phyloP scores from a whole-genome alignment of 2,329 filamentous ascomycete genomes.

The Cordyceps farinosa region DNA sequence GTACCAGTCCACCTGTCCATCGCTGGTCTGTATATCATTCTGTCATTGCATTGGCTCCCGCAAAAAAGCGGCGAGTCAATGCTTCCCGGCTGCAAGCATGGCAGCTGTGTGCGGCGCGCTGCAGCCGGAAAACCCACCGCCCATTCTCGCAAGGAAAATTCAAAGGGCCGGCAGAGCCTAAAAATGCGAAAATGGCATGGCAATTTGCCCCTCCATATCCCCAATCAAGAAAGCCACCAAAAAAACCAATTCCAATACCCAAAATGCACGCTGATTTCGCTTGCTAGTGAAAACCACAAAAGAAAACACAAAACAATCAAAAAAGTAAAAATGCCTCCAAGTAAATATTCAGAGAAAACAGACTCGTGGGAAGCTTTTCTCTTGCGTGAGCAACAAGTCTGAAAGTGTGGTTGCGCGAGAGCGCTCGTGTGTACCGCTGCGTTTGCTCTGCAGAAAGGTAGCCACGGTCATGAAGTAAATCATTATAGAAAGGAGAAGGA shows the following conservation, averaged over 20 bases:
- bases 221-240: slow-evolving; percentile 21
- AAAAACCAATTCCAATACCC: slow-evolving; percentile 27
- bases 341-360: slow-evolving; percentile 27
- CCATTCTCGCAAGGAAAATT: not conserved
- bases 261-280: slow-evolving; percentile 19
- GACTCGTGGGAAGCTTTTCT: slow-evolving; percentile 20
- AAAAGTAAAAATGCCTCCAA: slow-evolving; percentile 30
- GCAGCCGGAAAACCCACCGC: not conserved
- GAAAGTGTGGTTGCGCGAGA: slow-evolving; percentile 30
- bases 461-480: slow-evolving; percentile 19
- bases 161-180: not conserved
- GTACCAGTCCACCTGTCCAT: slow-evolving; percentile 15
- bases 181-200: not conserved
- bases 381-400: slow-evolving; percentile 50
- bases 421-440: slow-evolving; percentile 30
- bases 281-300: slow-evolving; percentile 20
- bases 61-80: not conserved
- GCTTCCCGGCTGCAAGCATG: not conserved
- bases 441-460: slow-evolving; percentile 23
- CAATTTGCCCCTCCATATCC: slow-evolving; percentile 11
- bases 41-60: slow-evolving; percentile 5
- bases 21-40: slow-evolving; percentile 12
- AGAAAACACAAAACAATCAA: slow-evolving; percentile 25
- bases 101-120: not conserved
- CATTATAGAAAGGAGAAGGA: slow-evolving; percentile 19